These are phyloP conservation scores for Pythium monospermum DNA, from an alignment of 352 stramenopile genomes.

Conservation along the genomic window DNA sequence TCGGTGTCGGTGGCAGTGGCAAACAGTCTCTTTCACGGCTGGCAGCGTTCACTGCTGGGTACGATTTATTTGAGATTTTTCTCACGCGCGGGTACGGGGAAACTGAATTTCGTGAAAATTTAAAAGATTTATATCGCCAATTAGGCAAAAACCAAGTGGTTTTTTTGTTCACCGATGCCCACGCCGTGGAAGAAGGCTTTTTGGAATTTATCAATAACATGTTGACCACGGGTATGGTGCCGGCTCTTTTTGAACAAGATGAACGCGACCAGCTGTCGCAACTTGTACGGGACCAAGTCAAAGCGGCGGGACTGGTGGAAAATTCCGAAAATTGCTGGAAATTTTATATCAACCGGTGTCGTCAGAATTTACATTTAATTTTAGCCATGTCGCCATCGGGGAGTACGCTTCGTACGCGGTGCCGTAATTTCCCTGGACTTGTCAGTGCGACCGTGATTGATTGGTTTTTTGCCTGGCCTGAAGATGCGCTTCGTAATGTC, in stretches of 20 bases:
- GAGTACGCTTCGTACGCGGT: conserved; percentile 90
- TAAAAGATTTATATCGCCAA: conserved; percentile 92
- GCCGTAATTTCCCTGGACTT: conserved; percentile 93
- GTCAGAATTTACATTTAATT: conserved; percentile 93
- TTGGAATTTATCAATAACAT: conserved; percentile 98
- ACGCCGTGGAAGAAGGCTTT: conserved; percentile 95
- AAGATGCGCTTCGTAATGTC: conserved; percentile 91
- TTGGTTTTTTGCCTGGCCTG: conserved; percentile 96
- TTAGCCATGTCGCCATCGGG: conserved; percentile 94
- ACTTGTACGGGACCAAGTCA: conserved; percentile 86
- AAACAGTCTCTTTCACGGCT: conserved; percentile 93
- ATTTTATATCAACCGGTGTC: conserved; percentile 92
- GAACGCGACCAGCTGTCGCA: conserved; percentile 86
- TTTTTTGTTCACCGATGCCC: conserved; percentile 95
- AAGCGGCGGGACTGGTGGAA: conserved; percentile 83
- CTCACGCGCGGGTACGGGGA: conserved; percentile 92
- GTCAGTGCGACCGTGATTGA: conserved; percentile 93
- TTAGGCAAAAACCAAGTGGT: conserved; percentile 86
- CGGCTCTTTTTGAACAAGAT: conserved; percentile 90
- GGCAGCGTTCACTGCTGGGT: conserved; percentile 90
- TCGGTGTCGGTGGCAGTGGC: conserved; percentile 91
- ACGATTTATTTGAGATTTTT: conserved; percentile 94
- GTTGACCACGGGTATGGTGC: conserved; percentile 93
- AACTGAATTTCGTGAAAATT: conserved; percentile 90
- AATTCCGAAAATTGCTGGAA: conserved; percentile 93